A percentile compares a stretch with the other conserved stretches of the same genome.
These are phyloP conservation scores for Xylaria venustula DNA, from an alignment of 495 filamentous ascomycete species.

Conservation along the genomic window DNA sequence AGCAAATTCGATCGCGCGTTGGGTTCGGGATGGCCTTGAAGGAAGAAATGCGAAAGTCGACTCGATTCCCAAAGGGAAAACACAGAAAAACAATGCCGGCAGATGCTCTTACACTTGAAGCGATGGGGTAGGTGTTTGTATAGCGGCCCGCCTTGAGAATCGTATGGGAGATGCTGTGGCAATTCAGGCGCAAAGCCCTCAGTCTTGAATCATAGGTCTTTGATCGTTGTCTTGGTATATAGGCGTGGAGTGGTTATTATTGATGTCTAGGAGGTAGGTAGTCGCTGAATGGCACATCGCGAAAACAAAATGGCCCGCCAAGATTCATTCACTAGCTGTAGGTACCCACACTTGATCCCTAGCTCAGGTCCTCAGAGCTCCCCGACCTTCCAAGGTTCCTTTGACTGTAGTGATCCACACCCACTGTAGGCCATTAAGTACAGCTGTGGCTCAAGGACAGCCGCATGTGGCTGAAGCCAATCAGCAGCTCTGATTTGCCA, in stretches of 20 bases:
- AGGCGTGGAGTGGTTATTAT: neutral
- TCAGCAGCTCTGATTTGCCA: constrained; percentile 33
- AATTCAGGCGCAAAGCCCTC: neutral
- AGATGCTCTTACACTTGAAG: neutral
- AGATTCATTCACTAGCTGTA: neutral
- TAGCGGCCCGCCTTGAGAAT: too few relatives aligned
- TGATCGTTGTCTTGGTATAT: neutral
- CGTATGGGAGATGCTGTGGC: too few relatives aligned
- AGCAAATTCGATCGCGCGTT: neutral
- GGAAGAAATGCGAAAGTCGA: neutral
- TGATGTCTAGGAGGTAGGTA: neutral
- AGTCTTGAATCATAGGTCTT: constrained; percentile 3
- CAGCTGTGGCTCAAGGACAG: too few relatives aligned
- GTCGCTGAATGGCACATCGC: neutral
- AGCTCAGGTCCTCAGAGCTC: too few relatives aligned
- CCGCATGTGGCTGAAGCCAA: constrained; percentile 29
- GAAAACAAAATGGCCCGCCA: constrained; percentile 12
- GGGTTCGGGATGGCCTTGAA: neutral
- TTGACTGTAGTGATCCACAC: too few relatives aligned
- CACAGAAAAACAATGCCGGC: neutral
- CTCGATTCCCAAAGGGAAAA: neutral
- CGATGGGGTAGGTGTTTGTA: too few relatives aligned
- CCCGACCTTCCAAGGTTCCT: too few relatives aligned
- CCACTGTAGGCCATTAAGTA: too few relatives aligned
- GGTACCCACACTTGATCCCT: neutral